These are phyloP conservation scores for Russula earlei DNA, from an alignment of 768 basidiomycete genomes.

Conservation along the genomic window DNA sequence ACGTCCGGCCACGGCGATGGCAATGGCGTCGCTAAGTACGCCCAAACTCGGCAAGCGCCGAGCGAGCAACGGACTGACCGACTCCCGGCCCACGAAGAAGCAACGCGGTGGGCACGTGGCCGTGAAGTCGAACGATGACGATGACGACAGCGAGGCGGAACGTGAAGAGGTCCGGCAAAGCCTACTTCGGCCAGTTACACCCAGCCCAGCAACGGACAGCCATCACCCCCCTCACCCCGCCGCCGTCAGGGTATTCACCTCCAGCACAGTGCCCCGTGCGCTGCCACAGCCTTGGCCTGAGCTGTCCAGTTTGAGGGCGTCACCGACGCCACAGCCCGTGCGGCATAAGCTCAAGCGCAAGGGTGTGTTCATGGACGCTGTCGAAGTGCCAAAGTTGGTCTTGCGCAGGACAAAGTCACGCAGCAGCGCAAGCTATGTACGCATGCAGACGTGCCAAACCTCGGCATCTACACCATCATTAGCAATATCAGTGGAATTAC, in stretches of 20 bases:
- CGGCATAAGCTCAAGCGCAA: constrained; percentile 34
- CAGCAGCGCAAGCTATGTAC: constrained; percentile 13
- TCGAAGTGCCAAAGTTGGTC: constrained; percentile 34
- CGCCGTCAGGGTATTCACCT: background rate
- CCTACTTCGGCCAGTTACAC: background rate
- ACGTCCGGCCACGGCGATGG: too few relatives aligned
- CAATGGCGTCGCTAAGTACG: constrained; percentile 28
- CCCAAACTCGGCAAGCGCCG: constrained; percentile 38
- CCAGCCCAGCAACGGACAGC: background rate
- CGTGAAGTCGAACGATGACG: background rate
- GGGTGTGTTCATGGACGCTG: constrained; percentile 42
- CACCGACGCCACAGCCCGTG: constrained; percentile 6
- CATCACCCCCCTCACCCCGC: background rate
- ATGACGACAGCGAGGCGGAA: constrained; percentile 12
- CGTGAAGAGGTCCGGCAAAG: constrained; percentile 6
- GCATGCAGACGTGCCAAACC: too few relatives aligned
- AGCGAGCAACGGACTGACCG: constrained; percentile 28
- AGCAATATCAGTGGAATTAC: background rate
- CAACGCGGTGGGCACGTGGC: background rate
- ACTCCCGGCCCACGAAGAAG: constrained; percentile 12
- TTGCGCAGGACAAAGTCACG: constrained; percentile 20
- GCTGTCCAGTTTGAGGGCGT: background rate
- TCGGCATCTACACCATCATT: background rate
- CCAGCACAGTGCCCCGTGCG: background rate
- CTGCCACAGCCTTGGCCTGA: too few relatives aligned